Conservation (phyloP, 116 monocot species). For the Cymodocea nodosa region DNA sequence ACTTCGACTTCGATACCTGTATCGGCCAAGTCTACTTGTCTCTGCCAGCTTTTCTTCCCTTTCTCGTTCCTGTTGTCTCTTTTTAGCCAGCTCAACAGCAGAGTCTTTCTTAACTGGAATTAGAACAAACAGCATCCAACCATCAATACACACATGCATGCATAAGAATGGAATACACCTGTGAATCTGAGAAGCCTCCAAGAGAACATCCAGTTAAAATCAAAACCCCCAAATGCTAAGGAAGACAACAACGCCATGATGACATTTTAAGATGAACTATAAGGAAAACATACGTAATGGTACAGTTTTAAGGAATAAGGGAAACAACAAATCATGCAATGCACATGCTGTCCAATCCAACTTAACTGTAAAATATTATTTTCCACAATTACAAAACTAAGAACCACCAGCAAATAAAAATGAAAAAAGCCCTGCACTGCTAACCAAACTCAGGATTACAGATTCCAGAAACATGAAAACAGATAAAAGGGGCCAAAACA, state of each 20-base stretch:
- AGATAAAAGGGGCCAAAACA: constrained; percentile 3
- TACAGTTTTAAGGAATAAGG: too few species aligned
- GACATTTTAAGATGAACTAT: too few species aligned
- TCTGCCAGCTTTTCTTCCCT: constrained; percentile 78
- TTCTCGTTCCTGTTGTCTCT: constrained; percentile 80
- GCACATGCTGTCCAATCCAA: too few species aligned
- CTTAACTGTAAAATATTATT: too few species aligned
- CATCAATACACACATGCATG: not conserved
- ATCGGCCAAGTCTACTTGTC: constrained; percentile 52
- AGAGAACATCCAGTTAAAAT: not conserved
- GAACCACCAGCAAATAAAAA: too few species aligned
- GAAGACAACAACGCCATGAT: too few species aligned
- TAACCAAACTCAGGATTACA: too few species aligned
- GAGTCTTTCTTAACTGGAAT: constrained; percentile 79
- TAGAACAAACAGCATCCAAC: not conserved
- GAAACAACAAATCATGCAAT: too few species aligned
- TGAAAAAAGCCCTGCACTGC: too few species aligned
- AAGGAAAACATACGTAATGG: too few species aligned
- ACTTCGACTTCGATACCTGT: constrained; percentile 43
- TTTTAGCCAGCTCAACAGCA: constrained; percentile 88
- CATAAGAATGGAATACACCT: not conserved
- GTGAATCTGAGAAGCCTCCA: not conserved
- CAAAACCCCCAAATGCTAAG: not conserved
- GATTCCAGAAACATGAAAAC: not conserved
- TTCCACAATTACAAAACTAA: too few species aligned